Percentiles rank a stretch among this genome's conserved stretches.
These are phyloP conservation scores for Luzula sylvatica DNA, from an alignment of 176 grass and related monocot species.

Conservation along the genomic window DNA sequence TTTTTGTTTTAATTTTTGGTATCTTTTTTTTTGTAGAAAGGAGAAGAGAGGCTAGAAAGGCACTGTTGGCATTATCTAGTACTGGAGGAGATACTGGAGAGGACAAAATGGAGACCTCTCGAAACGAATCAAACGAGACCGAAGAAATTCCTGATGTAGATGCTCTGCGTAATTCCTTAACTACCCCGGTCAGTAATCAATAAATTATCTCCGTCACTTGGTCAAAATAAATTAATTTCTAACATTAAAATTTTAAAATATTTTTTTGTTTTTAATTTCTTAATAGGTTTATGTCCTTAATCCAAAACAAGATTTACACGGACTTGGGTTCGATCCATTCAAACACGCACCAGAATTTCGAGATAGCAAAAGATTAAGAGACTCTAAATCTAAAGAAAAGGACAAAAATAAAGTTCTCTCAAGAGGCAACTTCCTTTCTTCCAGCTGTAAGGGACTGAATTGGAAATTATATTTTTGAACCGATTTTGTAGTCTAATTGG, in stretches of 20 bases:
- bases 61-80: slow-evolving; percentile 70
- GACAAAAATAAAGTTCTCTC: slow-evolving; percentile 40
- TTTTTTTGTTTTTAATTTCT: slow-evolving; percentile 27
- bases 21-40: slow-evolving; percentile 49
- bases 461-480: not conserved
- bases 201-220: slow-evolving; percentile 1
- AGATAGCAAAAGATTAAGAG: slow-evolving; percentile 71
- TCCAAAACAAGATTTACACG: slow-evolving; percentile 87
- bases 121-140: slow-evolving; percentile 27
- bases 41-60: slow-evolving; percentile 84
- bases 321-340: slow-evolving; percentile 95
- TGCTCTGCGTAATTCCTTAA: slow-evolving; percentile 32
- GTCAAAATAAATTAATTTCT: slow-evolving; percentile 11
- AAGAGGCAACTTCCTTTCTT: slow-evolving; percentile 51
- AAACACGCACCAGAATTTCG: slow-evolving; percentile 88
- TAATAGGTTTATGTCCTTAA: slow-evolving; percentile 66
- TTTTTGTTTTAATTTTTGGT: slow-evolving; percentile 4
- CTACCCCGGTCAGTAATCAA: slow-evolving; percentile 55
- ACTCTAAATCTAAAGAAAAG: slow-evolving; percentile 33
- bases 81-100: slow-evolving; percentile 25
- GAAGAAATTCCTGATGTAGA: slow-evolving; percentile 29
- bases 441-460: slow-evolving; percentile 55
- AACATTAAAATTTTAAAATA: slow-evolving; percentile 6
- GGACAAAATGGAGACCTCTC: slow-evolving; percentile 11
- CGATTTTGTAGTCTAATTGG: not conserved